These are phyloP conservation scores for Blastobotrys elegans DNA, from an alignment of 1,139 yeast species.

Conservation along the genomic window DNA sequence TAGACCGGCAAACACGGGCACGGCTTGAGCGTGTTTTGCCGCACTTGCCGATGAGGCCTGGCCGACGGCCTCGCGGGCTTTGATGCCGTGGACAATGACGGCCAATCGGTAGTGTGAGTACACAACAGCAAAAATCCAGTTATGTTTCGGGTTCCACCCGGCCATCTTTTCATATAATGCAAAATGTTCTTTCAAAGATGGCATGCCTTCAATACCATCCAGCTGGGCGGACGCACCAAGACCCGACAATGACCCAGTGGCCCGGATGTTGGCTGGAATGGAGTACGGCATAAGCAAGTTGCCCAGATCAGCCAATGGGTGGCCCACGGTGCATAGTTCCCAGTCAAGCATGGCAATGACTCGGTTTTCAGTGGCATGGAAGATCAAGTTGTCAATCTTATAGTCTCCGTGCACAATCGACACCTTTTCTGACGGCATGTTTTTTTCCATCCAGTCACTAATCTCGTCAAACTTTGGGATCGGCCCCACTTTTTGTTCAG, in stretches of 20 bases:
- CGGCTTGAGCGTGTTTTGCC: constrained; percentile 40
- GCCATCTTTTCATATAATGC: constrained; percentile 23
- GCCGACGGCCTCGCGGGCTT: constrained; percentile 54
- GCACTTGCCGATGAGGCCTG: constrained; percentile 60
- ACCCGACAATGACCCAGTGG: background rate
- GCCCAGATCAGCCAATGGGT: constrained; percentile 57
- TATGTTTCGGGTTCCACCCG: constrained; percentile 32
- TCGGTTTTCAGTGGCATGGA: constrained; percentile 43
- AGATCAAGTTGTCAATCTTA: constrained; percentile 56
- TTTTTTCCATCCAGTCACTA: constrained; percentile 43
- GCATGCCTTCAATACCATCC: constrained; percentile 19
- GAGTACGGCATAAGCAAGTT: constrained; percentile 54
- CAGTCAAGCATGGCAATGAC: constrained; percentile 58
- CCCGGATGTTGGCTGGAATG: constrained; percentile 34
- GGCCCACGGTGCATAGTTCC: constrained; percentile 63
- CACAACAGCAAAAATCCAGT: constrained; percentile 55
- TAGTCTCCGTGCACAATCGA: constrained; percentile 60
- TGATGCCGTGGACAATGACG: constrained; percentile 65
- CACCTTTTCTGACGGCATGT: constrained; percentile 44
- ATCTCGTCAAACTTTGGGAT: constrained; percentile 47
- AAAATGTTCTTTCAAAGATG: constrained; percentile 22
- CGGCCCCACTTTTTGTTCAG: constrained; percentile 41
- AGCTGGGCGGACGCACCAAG: constrained; percentile 13
- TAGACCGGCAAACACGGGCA: constrained; percentile 42
- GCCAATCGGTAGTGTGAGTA: constrained; percentile 56